Conservation (phyloP, 2,329 filamentous ascomycete genomes). For the Tolypocladium tundrense region DNA sequence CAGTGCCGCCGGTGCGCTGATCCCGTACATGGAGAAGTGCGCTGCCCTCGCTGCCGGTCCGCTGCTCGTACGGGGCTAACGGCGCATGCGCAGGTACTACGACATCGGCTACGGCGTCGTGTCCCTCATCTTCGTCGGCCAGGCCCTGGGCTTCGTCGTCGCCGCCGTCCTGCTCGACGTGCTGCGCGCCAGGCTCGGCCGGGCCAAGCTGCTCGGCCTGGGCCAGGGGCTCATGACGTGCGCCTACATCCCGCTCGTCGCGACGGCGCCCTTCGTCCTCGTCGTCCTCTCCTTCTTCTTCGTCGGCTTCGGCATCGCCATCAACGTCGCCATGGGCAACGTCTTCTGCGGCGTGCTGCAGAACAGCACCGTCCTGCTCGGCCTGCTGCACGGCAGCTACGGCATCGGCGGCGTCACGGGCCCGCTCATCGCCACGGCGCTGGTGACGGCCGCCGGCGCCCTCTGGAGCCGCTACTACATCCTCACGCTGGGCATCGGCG, state of each 20-base stretch:
- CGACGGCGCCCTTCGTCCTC: conserved; percentile 58
- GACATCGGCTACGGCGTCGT: conserved; percentile 67
- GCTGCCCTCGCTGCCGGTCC: conserved; percentile 3
- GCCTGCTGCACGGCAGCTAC: conserved; percentile 57
- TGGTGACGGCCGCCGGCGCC: conserved; percentile 49
- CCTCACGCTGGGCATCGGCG: conserved; percentile 48
- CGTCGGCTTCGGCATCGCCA: conserved; percentile 47
- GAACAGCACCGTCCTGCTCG: conserved; percentile 44
- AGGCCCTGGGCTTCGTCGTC: conserved; percentile 65
- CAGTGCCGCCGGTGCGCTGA: conserved; percentile 64
- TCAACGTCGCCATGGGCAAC: conserved; percentile 48
- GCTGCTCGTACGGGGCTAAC: neutral
- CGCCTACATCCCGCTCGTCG: conserved; percentile 56
- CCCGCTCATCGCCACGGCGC: conserved; percentile 63
- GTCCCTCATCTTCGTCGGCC: conserved; percentile 72
- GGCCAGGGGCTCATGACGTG: conserved; percentile 44
- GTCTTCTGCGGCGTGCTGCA: conserved; percentile 46
- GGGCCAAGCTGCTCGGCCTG: conserved; percentile 52
- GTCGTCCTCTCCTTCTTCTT: conserved; percentile 61
- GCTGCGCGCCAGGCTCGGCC: conserved; percentile 52
- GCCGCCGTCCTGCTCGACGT: conserved; percentile 61
- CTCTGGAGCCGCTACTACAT: conserved; percentile 67
- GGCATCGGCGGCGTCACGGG: conserved; percentile 56
- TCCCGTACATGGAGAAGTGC: conserved; percentile 66
- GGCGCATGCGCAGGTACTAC: conserved; percentile 41